Percentiles rank a stretch among this genome's conserved stretches.
Conservation (phyloP, 192 early-diverging fungal genomes). For the Coemansia sp. region DNA sequence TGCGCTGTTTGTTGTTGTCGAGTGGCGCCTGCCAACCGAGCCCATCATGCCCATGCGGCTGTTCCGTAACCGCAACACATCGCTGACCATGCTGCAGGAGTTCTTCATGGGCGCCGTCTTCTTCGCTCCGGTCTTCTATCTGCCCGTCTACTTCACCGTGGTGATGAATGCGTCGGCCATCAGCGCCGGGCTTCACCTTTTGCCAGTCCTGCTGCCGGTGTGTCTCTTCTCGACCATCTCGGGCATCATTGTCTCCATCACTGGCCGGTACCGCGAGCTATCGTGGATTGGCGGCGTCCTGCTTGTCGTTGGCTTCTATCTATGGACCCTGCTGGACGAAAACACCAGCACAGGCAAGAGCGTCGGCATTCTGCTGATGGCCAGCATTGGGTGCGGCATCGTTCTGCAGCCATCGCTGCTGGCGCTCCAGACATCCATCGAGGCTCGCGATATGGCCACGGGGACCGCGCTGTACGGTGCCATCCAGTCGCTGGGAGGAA, state of each 20-base stretch:
- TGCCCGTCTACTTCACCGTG: conserved; percentile 66
- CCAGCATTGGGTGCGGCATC: conserved; percentile 73
- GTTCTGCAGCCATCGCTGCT: conserved; percentile 69
- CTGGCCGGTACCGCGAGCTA: conserved; percentile 62
- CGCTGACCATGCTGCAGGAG: conserved; percentile 20
- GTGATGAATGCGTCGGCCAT: conserved; percentile 72
- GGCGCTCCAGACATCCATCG: conserved; percentile 65
- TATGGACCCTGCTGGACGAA: conserved; percentile 58
- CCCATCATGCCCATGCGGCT: conserved; percentile 66
- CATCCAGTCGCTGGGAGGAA: conserved; percentile 62
- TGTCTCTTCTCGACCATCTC: conserved; percentile 63
- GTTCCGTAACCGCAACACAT: conserved; percentile 56
- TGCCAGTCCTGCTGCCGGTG: conserved; percentile 75
- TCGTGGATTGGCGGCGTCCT: conserved; percentile 64
- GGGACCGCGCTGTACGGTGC: conserved; percentile 67
- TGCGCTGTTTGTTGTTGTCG: conserved; percentile 52
- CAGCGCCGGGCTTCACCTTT: conserved; percentile 64
- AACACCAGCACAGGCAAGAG: conserved; percentile 51
- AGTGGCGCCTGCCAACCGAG: conserved; percentile 58
- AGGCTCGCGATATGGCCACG: conserved; percentile 61
- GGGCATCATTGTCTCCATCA: conserved; percentile 62
- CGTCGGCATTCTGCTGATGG: conserved; percentile 64
- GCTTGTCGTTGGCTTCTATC: conserved; percentile 59
- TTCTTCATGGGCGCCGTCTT: conserved; percentile 44
- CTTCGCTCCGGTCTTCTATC: conserved; percentile 61